A percentile compares a stretch with the other conserved stretches of the same genome.
Evolutionary conservation across 495 filamentous ascomycete species (phyloP).

Genomic region (Xanthoparmelia taractica): DNA sequence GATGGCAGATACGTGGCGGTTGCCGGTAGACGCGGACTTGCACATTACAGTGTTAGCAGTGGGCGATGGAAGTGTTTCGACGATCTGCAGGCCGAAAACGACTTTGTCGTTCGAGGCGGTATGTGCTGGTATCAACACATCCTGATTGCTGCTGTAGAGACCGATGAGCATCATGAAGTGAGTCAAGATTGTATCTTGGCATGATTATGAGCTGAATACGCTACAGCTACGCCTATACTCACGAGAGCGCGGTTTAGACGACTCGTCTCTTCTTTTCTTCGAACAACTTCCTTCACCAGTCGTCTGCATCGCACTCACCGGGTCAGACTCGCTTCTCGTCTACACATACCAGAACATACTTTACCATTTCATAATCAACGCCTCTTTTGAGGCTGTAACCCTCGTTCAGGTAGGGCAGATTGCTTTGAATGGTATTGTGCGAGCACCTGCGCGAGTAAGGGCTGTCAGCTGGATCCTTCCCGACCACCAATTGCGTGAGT

Average conservation of each 20-base stretch:
- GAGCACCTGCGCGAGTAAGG: slow-evolving; percentile 84
- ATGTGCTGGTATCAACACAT: slow-evolving; percentile 99
- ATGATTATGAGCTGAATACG: slow-evolving; percentile 18
- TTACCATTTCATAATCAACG: slow-evolving; percentile 83
- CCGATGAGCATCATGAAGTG: slow-evolving; percentile 71
- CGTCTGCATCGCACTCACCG: slow-evolving; percentile 76
- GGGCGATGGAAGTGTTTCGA: slow-evolving; percentile 93
- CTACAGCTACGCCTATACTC: slow-evolving; percentile 77
- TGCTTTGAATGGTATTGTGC: slow-evolving; percentile 90
- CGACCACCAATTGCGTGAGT: slow-evolving; percentile 74
- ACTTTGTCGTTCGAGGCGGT: slow-evolving; percentile 85
- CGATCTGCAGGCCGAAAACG: slow-evolving; percentile 71
- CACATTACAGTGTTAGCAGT: slow-evolving; percentile 92
- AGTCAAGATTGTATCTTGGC: slow-evolving; percentile 8
- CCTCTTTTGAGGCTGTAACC: slow-evolving; percentile 58
- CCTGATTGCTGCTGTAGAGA: slow-evolving; percentile 86
- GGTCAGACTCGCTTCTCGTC: slow-evolving; percentile 88
- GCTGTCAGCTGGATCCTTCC: slow-evolving; percentile 94
- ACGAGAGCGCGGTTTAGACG: slow-evolving; percentile 72
- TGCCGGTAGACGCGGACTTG: slow-evolving; percentile 83
- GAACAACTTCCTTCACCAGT: slow-evolving; percentile 76
- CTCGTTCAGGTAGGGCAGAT: slow-evolving; percentile 93
- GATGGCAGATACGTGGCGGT: slow-evolving; percentile 94
- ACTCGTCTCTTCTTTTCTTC: slow-evolving; percentile 58
- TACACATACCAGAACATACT: slow-evolving; percentile 96